These are phyloP conservation scores for Nasturtium officinale DNA, from an alignment of 345 rosid species.

Conservation along the genomic window DNA sequence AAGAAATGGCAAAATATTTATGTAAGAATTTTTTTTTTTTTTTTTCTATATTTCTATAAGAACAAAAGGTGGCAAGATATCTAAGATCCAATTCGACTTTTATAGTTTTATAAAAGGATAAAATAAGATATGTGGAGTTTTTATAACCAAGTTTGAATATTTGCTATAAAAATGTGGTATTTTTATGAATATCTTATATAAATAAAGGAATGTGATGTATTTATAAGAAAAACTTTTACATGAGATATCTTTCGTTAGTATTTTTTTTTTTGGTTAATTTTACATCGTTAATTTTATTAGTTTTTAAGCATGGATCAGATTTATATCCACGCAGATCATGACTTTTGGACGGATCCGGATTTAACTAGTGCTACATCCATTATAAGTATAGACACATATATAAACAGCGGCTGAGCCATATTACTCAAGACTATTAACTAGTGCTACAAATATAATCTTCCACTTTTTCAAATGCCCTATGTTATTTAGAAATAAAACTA, in stretches of 20 bases:
- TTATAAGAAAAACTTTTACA: no score
- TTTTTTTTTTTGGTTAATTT: no score
- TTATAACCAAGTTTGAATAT: neutral
- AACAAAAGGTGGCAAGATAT: neutral
- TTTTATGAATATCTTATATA: no score
- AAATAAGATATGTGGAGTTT: no score
- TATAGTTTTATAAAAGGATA: neutral
- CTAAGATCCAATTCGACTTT: neutral
- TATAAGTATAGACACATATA: slow-evolving; percentile 22
- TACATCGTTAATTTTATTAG: neutral
- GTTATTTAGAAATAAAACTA: neutral
- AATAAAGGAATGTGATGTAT: no score
- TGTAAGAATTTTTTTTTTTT: no score
- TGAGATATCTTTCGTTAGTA: no score
- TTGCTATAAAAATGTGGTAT: neutral
- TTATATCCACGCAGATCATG: neutral
- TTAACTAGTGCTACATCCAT: neutral
- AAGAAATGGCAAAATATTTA: neutral
- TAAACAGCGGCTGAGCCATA: no score
- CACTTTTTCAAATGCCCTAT: neutral
- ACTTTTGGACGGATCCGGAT: neutral
- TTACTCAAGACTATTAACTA: no score
- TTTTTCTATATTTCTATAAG: neutral
- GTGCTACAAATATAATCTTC: neutral
- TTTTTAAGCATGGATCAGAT: neutral